phyloP scores from a whole-genome alignment of 2,329 filamentous ascomycete species.

The Phoma sp. region DNA sequence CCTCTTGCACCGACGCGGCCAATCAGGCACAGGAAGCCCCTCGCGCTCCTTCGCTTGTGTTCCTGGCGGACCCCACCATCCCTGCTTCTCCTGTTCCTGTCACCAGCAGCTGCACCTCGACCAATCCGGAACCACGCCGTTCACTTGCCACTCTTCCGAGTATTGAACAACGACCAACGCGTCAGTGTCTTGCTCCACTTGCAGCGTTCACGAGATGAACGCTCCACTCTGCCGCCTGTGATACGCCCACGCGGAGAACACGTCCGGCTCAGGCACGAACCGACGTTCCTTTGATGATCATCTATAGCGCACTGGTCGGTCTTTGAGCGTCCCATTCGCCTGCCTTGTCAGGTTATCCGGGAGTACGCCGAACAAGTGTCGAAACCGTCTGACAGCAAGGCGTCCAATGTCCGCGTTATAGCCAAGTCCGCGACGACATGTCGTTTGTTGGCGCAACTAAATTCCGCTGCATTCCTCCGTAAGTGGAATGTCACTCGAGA shows the following conservation, averaged over 20 bases:
- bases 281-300: background rate
- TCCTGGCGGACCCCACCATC: slow-evolving; percentile 6
- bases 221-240: slow-evolving; percentile 5
- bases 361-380: background rate
- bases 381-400: background rate
- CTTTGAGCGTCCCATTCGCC: background rate
- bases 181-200: slow-evolving; percentile 14
- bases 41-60: slow-evolving; percentile 6
- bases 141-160: background rate
- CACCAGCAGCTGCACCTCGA: slow-evolving; percentile 6
- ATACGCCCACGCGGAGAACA: slow-evolving; percentile 7
- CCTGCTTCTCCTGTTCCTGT: slow-evolving; percentile 7
- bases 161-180: too few species aligned
- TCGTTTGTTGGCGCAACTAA: slow-evolving; percentile 2
- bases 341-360: background rate
- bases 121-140: slow-evolving; percentile 1
- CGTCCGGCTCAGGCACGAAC: slow-evolving; percentile 1
- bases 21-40: slow-evolving; percentile 6
- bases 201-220: slow-evolving; percentile 10
- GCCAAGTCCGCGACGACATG: slow-evolving; percentile 1
- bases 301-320: background rate
- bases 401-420: slow-evolving; percentile 4
- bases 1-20: background rate
- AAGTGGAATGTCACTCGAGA: slow-evolving; percentile 10
- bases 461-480: slow-evolving; percentile 3